These are phyloP conservation scores for Corynascus novoguineensis DNA, from an alignment of 495 filamentous ascomycete species.

Conservation along the genomic window DNA sequence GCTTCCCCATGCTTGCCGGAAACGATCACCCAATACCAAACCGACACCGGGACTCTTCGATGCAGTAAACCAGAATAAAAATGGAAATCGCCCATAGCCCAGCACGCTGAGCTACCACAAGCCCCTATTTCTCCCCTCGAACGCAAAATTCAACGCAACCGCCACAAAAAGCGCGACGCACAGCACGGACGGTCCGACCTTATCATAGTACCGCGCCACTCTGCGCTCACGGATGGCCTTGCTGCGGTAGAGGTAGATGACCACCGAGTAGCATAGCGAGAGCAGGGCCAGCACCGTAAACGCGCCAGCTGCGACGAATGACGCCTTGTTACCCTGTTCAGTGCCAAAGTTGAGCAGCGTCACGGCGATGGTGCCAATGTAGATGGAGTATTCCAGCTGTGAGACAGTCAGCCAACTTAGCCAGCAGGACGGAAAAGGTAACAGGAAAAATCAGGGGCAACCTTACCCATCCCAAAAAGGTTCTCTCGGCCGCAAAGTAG, in stretches of 20 bases:
- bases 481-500: slow-evolving; percentile 92
- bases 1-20: not conserved
- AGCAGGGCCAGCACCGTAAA: slow-evolving; percentile 78
- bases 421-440: slow-evolving; percentile 17
- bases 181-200: slow-evolving; percentile 77
- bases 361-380: slow-evolving; percentile 85
- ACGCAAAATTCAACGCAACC: slow-evolving; percentile 71
- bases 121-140: slow-evolving; percentile 42
- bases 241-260: slow-evolving; percentile 82
- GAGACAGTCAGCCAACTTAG: not conserved
- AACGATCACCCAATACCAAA: not conserved
- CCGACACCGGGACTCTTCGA: not conserved
- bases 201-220: slow-evolving; percentile 86
- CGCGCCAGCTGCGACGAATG: slow-evolving; percentile 62
- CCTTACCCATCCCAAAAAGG: slow-evolving; percentile 84
- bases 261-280: slow-evolving; percentile 70
- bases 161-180: slow-evolving; percentile 66
- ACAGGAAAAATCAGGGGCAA: slow-evolving; percentile 1
- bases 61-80: not conserved
- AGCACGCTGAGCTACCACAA: slow-evolving; percentile 29
- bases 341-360: slow-evolving; percentile 81
- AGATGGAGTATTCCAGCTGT: slow-evolving; percentile 87
- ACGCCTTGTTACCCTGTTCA: slow-evolving; percentile 37
- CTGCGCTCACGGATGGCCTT: slow-evolving; percentile 72
- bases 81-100: too few species aligned